Percentiles rank a stretch among this genome's conserved stretches.
phyloP scores from a whole-genome alignment of 176 grass and related monocot species.

The Chloris gayana region DNA sequence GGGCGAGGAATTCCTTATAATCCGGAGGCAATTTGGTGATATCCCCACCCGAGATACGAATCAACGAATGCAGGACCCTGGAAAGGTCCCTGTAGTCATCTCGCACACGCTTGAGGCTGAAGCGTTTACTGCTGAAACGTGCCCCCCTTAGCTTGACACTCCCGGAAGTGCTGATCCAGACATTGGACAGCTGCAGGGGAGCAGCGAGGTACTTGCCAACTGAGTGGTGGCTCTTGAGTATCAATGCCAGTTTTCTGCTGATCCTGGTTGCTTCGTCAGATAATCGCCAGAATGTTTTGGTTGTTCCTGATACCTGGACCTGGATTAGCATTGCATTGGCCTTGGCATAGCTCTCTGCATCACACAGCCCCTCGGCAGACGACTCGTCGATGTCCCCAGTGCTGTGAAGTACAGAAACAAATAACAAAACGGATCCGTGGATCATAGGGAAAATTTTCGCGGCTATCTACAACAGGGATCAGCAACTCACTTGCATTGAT shows the following conservation, averaged over 20 bases:
- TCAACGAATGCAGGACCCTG: neutral
- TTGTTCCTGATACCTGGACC: too few species aligned
- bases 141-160: neutral
- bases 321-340: too few species aligned
- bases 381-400: neutral
- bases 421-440: neutral
- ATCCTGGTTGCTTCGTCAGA: neutral
- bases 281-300: too few species aligned
- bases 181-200: neutral
- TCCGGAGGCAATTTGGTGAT: neutral
- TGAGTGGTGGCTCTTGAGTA: neutral
- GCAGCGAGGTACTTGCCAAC: neutral
- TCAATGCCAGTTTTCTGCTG: neutral
- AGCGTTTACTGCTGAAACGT: neutral
- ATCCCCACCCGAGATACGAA: neutral
- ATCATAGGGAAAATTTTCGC: neutral
- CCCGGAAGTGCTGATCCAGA: neutral
- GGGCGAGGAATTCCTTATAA: neutral
- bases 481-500: neutral
- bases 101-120: neutral
- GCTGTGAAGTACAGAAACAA: neutral
- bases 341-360: neutral
- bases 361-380: neutral
- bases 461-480: neutral
- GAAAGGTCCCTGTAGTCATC: neutral